phyloP scores from a whole-genome alignment of 495 filamentous ascomycete genomes.

The Penicillium bialowiezense region DNA sequence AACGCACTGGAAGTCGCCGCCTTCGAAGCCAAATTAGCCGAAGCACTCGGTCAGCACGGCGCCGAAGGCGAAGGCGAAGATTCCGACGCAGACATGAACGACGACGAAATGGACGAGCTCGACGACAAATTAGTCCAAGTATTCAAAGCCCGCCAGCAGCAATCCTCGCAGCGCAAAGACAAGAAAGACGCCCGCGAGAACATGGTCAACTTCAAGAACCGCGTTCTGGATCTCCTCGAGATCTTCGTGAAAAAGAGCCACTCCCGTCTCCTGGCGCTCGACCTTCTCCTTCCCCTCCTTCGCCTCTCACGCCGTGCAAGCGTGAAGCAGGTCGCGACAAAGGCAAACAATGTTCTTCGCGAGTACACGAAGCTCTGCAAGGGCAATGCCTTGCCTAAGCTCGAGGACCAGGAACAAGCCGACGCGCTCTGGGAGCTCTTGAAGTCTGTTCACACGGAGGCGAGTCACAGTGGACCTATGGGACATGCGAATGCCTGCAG shows the following conservation, averaged over 20 bases:
- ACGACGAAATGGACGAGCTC: constrained; percentile 91
- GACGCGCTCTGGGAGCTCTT: constrained; percentile 58
- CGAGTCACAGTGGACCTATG: constrained; percentile 58
- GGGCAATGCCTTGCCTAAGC: constrained; percentile 44
- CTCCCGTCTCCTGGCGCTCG: constrained; percentile 59
- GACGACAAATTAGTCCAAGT: constrained; percentile 79
- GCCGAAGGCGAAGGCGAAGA: constrained; percentile 54
- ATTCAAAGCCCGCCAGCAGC: constrained; percentile 69
- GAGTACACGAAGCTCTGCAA: constrained; percentile 70
- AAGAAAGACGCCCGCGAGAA: constrained; percentile 81
- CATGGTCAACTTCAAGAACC: constrained; percentile 94
- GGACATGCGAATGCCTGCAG: constrained; percentile 57
- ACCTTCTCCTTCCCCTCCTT: constrained; percentile 65
- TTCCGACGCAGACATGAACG: constrained; percentile 79
- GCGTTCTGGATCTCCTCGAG: constrained; percentile 81
- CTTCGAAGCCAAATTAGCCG: constrained; percentile 76
- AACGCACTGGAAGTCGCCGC: constrained; percentile 53
- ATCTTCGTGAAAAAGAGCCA: constrained; percentile 83
- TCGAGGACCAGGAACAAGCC: constrained; percentile 28
- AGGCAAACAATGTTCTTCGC: constrained; percentile 64
- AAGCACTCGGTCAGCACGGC: constrained; percentile 64
- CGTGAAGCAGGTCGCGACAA: constrained; percentile 69
- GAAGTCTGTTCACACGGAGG: constrained; percentile 67
- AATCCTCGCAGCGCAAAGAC: constrained; percentile 67
- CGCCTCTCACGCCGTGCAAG: constrained; percentile 57